Evolutionary conservation across 1,284 basidiomycete species (phyloP).

Genomic region (Ganoderma boninense): DNA sequence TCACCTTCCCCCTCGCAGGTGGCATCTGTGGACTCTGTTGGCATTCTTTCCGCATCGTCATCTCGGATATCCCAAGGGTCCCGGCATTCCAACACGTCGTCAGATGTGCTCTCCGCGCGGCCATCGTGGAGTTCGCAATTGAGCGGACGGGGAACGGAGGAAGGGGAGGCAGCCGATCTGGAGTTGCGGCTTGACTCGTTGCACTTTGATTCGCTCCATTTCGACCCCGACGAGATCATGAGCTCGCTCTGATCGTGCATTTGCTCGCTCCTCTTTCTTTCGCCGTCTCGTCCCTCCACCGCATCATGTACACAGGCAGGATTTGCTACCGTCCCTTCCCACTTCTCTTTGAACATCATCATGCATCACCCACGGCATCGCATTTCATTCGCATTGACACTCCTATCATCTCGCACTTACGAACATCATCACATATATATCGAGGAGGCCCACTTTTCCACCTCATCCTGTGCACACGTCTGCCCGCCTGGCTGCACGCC

Average conservation of each 20-base stretch:
- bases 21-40: conserved; percentile 24
- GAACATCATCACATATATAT: conserved; percentile 6
- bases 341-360: not conserved
- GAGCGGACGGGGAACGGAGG: conserved; percentile 15
- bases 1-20: conserved; percentile 19
- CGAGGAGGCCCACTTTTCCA: not conserved
- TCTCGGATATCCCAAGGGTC: conserved; percentile 15
- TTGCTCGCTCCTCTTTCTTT: not conserved
- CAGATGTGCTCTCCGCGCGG: conserved; percentile 15
- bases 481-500: not conserved
- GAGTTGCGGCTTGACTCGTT: conserved; percentile 75
- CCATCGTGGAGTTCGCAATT: conserved; percentile 23
- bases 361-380: conserved; percentile 4
- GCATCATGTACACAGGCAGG: not conserved
- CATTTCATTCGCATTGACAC: conserved; percentile 13
- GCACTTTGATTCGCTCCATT: conserved; percentile 72
- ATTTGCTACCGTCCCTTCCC: not conserved
- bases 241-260: conserved; percentile 42
- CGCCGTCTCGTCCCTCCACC: not conserved
- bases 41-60: conserved; percentile 24
- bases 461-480: not conserved
- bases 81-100: conserved; percentile 18
- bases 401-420: conserved; percentile 6
- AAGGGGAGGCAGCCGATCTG: conserved; percentile 49
- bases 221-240: conserved; percentile 58